Evolutionary conservation across 129 eudicot species (phyloP).

Genomic region (Flaveria bidentis): DNA sequence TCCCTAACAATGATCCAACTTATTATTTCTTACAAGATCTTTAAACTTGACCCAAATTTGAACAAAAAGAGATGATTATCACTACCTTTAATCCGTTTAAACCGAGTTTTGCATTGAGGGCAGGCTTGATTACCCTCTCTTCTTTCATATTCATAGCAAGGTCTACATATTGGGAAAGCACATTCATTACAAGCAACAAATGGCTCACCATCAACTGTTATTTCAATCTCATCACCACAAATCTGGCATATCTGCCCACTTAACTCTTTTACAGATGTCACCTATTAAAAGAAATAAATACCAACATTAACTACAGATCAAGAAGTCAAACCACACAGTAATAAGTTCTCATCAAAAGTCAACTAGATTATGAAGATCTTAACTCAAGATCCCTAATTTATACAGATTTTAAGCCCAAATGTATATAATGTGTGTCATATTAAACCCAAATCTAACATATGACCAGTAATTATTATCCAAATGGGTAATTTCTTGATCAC

Average conservation of each 20-base stretch:
- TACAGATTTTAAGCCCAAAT: not conserved
- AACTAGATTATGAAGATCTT: not conserved
- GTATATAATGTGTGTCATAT: not conserved
- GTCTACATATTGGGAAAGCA: conserved; percentile 89
- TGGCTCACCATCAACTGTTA: conserved; percentile 70
- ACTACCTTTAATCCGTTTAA: conserved; percentile 79
- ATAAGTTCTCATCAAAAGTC: conserved; percentile 4
- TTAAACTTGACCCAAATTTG: not conserved
- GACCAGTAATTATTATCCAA: not conserved
- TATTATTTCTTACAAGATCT: conserved; percentile 1
- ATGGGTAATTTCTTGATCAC: not conserved
- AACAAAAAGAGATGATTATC: not conserved
- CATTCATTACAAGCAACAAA: conserved; percentile 96
- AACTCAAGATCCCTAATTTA: not conserved
- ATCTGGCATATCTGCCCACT: conserved; percentile 90
- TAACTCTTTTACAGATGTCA: conserved; percentile 84
- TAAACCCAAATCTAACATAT: not conserved
- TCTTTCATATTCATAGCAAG: conserved; percentile 90
- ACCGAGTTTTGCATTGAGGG: conserved; percentile 93
- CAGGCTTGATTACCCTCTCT: conserved; percentile 94
- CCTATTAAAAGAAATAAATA: conserved; percentile 39
- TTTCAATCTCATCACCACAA: conserved; percentile 95
- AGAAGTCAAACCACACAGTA: conserved; percentile 5
- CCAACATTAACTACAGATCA: conserved; percentile 29
- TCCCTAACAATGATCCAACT: conserved; percentile 40